Evolutionary conservation across 2,329 filamentous ascomycete species (phyloP), one percentile per base, ranked within the genome.

Genomic region (Arachnomyces sp.): DNA sequence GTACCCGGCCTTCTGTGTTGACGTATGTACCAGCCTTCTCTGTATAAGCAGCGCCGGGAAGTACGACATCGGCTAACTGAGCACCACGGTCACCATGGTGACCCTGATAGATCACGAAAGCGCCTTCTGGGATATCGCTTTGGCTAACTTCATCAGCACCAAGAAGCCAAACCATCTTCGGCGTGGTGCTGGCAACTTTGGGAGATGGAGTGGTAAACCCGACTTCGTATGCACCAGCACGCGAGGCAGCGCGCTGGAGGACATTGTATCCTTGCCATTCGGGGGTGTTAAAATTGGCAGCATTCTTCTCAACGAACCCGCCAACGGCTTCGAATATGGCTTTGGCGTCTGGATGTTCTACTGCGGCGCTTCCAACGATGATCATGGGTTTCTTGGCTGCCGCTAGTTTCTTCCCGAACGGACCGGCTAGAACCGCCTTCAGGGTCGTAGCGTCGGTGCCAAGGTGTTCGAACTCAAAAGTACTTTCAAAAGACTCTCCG

Each of bases 191-290:
- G 29, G 89, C 85, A 47, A 94, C 86, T 49, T 80, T 77, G 2
- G 80, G 68, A 12, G 87, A 95, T 36, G 89, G 86, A 11, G 87
- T 82, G 28, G 86, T 86, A 68, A 95, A 98, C 56, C 92, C 92
- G 54, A 98, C 80, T 68, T 98, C 92, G 61, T 88, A 98, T 45
- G 92, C 92, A 61, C 88, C 92, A 29, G 84, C 84, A 53, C 90
- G 83, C 46, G 92, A 95, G 44, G 92, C 92, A 47, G 87, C 84
- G 50, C 90, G 82, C 69, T 98, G 92, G 38, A 98, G 81, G 45
- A 98, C 81, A 63, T 95, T 98, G 76, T 90, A 98, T 45, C 90
- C 92, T 63, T 95, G 92, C 88, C 93, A 96, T 64, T 95, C 88
- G 13, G 80, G 71, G 4, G 86, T 95, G 57, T 78, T 71, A 74